These are phyloP conservation scores for Lachnellula willkommii DNA, from an alignment of 2,329 filamentous ascomycete genomes.

Conservation along the genomic window DNA sequence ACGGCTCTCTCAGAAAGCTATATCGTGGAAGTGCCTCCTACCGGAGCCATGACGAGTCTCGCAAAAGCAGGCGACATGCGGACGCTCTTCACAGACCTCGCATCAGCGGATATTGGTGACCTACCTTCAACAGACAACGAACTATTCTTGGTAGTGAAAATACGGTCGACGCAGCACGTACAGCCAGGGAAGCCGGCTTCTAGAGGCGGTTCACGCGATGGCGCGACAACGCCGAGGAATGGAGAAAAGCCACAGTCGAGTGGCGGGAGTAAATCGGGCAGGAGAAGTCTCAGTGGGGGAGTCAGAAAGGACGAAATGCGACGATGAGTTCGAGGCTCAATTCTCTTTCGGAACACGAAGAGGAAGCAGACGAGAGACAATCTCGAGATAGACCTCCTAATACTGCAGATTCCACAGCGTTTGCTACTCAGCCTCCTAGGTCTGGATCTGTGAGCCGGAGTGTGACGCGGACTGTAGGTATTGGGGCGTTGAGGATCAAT, in stretches of 20 bases:
- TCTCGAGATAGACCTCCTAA: slow-evolving; percentile 40
- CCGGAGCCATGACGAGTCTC: slow-evolving; percentile 63
- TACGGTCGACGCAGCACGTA: slow-evolving; percentile 38
- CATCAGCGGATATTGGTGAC: slow-evolving; percentile 49
- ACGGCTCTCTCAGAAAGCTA: slow-evolving; percentile 77
- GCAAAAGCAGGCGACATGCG: slow-evolving; percentile 64
- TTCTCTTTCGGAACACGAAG: slow-evolving; percentile 35
- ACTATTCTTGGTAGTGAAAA: slow-evolving; percentile 77
- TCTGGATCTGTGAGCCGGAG: slow-evolving; percentile 37
- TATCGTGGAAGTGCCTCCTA: slow-evolving; percentile 68
- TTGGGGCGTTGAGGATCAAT: slow-evolving; percentile 74
- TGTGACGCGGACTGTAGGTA: slow-evolving; percentile 65
- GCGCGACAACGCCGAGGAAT: slow-evolving; percentile 10
- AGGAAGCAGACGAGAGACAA: slow-evolving; percentile 12
- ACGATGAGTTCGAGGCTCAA: slow-evolving; percentile 44
- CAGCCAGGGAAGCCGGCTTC: slow-evolving; percentile 24
- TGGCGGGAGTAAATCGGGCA: slow-evolving; percentile 47
- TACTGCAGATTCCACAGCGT: slow-evolving; percentile 48
- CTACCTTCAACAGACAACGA: slow-evolving; percentile 59
- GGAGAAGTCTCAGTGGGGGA: slow-evolving; percentile 67
- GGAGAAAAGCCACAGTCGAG: slow-evolving; percentile 39
- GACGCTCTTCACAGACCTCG: slow-evolving; percentile 84
- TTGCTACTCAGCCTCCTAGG: slow-evolving; percentile 32
- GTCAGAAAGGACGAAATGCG: slow-evolving; percentile 48
- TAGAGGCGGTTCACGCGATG: slow-evolving; percentile 27